Evolutionary conservation across 257 asterid genomes (phyloP).

Genomic region (Solanum ossicruentum): DNA sequence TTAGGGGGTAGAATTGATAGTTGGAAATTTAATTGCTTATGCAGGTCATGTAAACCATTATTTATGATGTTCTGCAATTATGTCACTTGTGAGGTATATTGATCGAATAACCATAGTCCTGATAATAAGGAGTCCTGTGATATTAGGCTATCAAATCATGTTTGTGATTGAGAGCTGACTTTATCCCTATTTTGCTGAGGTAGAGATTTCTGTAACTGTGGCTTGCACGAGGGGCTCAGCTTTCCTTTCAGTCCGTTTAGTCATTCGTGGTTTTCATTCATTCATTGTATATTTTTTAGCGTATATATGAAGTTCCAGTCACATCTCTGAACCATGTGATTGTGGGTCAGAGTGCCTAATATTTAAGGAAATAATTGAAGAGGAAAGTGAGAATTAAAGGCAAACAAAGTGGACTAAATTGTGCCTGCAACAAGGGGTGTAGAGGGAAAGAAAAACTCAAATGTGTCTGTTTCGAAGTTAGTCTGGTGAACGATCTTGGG

Average conservation of each 20-base stretch:
- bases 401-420: neutral
- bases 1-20: neutral
- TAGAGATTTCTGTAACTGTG: neutral
- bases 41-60: neutral
- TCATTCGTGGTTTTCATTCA: neutral
- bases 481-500: neutral
- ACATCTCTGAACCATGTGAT: neutral
- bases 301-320: neutral
- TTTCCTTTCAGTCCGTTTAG: neutral
- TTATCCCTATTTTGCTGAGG: too few species aligned
- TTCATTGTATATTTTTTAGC: neutral
- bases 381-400: neutral
- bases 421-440: neutral
- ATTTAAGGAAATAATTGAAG: neutral
- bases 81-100: too few species aligned
- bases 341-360: neutral
- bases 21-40: neutral
- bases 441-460: neutral
- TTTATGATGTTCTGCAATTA: neutral
- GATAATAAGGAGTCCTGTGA: too few species aligned
- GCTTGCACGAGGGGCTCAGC: neutral
- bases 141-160: too few species aligned
- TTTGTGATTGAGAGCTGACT: too few species aligned
- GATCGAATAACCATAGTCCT: too few species aligned
- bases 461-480: neutral